Conservation (phyloP, 2,329 filamentous ascomycete genomes). For the Zymoseptoria ardabiliae region DNA sequence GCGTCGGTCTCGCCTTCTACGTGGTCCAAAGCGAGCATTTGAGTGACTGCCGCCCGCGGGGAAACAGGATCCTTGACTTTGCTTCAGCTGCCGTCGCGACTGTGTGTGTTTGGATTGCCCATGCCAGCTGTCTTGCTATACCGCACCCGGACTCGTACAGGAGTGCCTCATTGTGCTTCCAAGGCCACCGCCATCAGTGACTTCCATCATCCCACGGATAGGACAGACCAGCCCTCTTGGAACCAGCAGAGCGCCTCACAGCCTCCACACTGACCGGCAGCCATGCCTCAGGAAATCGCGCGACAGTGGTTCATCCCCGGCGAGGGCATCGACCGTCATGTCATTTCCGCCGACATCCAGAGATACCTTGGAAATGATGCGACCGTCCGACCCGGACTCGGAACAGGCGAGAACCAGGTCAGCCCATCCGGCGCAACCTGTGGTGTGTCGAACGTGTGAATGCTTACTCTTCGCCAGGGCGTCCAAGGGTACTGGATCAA, state of each 20-base stretch:
- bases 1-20: neutral
- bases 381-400: slow-evolving; percentile 41
- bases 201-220: neutral
- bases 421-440: slow-evolving; percentile 17
- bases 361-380: slow-evolving; percentile 46
- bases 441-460: slow-evolving; percentile 1
- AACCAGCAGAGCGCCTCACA: too few species aligned
- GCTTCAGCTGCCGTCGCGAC: neutral
- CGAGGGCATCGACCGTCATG: slow-evolving; percentile 45
- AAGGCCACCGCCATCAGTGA: neutral
- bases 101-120: neutral
- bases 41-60: neutral
- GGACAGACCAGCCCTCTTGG: neutral
- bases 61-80: neutral
- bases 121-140: neutral
- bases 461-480: slow-evolving; percentile 29
- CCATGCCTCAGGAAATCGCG: slow-evolving; percentile 31
- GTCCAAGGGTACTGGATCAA: slow-evolving; percentile 45
- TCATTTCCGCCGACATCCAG: slow-evolving; percentile 47
- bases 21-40: neutral
- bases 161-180: neutral
- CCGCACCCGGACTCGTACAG: neutral
- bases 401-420: slow-evolving; percentile 40
- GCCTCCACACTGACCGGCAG: slow-evolving; percentile 4
- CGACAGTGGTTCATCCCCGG: slow-evolving; percentile 44